These are phyloP conservation scores for Musa beccarii DNA, from an alignment of 176 grass and related monocot genomes.

Conservation along the genomic window DNA sequence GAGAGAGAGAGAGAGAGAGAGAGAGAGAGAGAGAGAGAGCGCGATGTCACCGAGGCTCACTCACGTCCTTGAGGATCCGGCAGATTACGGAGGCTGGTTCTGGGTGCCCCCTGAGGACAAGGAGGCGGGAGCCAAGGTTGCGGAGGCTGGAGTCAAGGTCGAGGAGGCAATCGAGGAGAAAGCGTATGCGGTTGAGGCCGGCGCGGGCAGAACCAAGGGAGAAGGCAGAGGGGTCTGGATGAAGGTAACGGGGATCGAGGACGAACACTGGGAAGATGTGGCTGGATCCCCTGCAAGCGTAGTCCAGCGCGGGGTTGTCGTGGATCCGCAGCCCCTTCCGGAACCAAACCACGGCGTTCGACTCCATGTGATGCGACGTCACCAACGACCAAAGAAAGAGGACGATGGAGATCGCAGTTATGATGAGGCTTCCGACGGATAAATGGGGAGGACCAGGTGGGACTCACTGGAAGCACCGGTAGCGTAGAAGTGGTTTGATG, in stretches of 20 bases:
- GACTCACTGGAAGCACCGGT: too few relatives aligned
- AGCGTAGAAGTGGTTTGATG: too few relatives aligned
- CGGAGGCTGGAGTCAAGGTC: constrained; percentile 67
- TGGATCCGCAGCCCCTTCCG: constrained; percentile 78
- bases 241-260: constrained; percentile 67
- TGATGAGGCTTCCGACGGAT: too few relatives aligned
- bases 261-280: constrained; percentile 86
- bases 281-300: constrained; percentile 27
- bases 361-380: neutral
- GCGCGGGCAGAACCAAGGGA: constrained; percentile 60
- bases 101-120: constrained; percentile 38
- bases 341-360: constrained; percentile 80
- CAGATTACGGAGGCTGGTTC: constrained; percentile 53
- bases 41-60: constrained; percentile 1
- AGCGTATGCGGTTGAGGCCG: constrained; percentile 50
- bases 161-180: constrained; percentile 78
- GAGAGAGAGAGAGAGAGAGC: neutral
- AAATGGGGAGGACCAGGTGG: too few relatives aligned
- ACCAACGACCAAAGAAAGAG: too few relatives aligned
- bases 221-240: constrained; percentile 42
- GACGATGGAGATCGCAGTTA: neutral
- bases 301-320: constrained; percentile 84
- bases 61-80: constrained; percentile 59
- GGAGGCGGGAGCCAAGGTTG: constrained; percentile 57
- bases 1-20: too few relatives aligned